Evolutionary conservation across 345 rosid genomes (phyloP).

Genomic region (Combretum micranthum): DNA sequence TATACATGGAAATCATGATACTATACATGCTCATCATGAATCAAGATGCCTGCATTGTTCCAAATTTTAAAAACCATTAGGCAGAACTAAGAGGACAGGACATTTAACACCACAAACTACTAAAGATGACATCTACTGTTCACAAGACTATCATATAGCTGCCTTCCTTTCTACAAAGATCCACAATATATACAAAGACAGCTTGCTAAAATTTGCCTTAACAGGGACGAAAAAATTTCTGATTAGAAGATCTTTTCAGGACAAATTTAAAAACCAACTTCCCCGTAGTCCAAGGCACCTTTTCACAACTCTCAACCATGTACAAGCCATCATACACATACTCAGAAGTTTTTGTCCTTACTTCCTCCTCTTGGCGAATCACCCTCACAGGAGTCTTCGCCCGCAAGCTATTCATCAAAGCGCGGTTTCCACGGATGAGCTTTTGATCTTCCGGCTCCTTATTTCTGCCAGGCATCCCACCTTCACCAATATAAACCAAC

Average conservation of each 20-base stretch:
- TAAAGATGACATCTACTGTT: no score
- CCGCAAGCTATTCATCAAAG: constrained; percentile 13
- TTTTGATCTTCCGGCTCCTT: constrained; percentile 9
- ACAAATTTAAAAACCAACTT: constrained; percentile 9
- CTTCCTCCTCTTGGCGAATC: constrained; percentile 8
- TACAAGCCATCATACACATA: constrained; percentile 19
- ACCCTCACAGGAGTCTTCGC: constrained; percentile 15
- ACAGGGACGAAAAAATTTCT: neutral
- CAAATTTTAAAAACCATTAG: no score
- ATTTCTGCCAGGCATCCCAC: constrained; percentile 4
- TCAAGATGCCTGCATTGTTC: no score
- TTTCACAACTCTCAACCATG: neutral
- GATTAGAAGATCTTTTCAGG: constrained; percentile 6
- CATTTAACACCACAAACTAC: no score
- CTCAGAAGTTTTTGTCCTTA: neutral
- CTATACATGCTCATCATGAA: no score
- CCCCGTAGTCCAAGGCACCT: neutral
- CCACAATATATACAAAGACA: no score
- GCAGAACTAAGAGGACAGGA: no score
- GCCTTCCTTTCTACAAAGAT: no score
- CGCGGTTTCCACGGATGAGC: constrained; percentile 17
- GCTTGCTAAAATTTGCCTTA: no score
- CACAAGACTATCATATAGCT: no score
- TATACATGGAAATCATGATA: no score
- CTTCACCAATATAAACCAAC: constrained; percentile 16